Evolutionary conservation across 169 alveolate genomes (phyloP), one percentile per base, ranked within the genome.

Genomic region (Cryptosporidium ryanae): DNA sequence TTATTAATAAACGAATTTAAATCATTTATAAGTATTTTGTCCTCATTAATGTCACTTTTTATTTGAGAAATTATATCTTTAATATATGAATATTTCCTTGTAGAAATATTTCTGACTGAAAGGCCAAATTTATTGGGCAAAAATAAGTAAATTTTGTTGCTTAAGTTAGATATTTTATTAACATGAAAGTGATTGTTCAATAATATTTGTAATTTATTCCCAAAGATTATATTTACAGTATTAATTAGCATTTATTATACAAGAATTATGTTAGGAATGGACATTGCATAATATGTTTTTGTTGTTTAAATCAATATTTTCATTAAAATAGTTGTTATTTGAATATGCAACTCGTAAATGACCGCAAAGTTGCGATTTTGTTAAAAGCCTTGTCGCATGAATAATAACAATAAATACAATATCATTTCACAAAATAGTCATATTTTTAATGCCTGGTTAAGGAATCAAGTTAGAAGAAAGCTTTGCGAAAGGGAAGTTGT

Each of bases 21-120:
- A 54, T 68, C 83, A 31, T 55, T 49, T 8, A 50, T 27, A 12
- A 68, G 83, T 27, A 25, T 2, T 68, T 49, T 49, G 27, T 68
- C 83, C n/a, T 15, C 25, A 18, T 68, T 55, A n/a, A 68, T 32
- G 17, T 29, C 66, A 52, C 25, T 68, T 52, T 52, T 68, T 8
- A 68, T 10, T 49, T 68, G 23, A 13, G 57, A 68, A n/a, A 68
- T 6, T n/a, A 68, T 27, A 29, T 68, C 17, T 31, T 55, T 31
- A 18, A n/a, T 29, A 32, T 52, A 50, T 29, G 83, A 68, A 8
- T 68, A 29, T 43, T 32, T 18, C 21, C 15, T 5, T 18, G 21
- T 18, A 10, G 21, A 17, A 46, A 48, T 44, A 23, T 32, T 44
- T 66, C 82, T 34, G 7, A 43, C 7, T 15, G 17, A 21, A 66